Evolutionary conservation across 257 asterid genomes (phyloP).

Genomic region (Petrea volubilis): DNA sequence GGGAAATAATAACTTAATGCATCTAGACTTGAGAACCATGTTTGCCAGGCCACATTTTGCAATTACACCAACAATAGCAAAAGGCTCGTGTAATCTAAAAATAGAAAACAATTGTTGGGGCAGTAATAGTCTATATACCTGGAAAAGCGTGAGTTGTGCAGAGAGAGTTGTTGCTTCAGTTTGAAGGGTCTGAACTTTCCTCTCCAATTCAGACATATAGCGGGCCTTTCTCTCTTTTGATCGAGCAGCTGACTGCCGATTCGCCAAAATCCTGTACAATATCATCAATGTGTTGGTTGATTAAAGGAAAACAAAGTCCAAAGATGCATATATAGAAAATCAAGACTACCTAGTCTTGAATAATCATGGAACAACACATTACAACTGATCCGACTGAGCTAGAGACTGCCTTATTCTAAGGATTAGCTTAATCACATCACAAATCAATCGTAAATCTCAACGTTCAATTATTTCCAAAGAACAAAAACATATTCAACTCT

Average conservation of each 20-base stretch:
- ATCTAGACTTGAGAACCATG: not conserved
- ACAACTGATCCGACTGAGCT: not conserved
- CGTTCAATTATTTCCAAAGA: constrained; percentile 1
- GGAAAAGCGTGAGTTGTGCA: constrained; percentile 76
- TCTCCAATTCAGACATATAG: constrained; percentile 84
- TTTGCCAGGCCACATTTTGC: not conserved
- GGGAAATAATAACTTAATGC: not conserved
- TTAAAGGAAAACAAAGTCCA: constrained; percentile 1
- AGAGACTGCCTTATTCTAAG: not conserved
- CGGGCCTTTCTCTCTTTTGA: constrained; percentile 88
- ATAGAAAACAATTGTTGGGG: not conserved
- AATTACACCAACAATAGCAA: not conserved
- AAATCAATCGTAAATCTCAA: constrained; percentile 22
- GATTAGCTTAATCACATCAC: constrained; percentile 5
- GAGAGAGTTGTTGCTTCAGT: constrained; percentile 92
- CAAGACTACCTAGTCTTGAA: not conserved
- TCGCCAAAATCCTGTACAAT: constrained; percentile 76
- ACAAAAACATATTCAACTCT: not conserved
- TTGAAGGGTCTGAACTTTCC: constrained; percentile 96
- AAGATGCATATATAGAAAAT: not conserved
- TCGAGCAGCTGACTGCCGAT: constrained; percentile 94
- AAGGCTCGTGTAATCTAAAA: not conserved
- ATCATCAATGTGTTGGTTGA: not conserved
- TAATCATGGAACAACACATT: not conserved
- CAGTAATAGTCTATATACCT: constrained; percentile 39